Conservation (phyloP, 1,284 basidiomycete genomes). For the Grifola frondosa region DNA sequence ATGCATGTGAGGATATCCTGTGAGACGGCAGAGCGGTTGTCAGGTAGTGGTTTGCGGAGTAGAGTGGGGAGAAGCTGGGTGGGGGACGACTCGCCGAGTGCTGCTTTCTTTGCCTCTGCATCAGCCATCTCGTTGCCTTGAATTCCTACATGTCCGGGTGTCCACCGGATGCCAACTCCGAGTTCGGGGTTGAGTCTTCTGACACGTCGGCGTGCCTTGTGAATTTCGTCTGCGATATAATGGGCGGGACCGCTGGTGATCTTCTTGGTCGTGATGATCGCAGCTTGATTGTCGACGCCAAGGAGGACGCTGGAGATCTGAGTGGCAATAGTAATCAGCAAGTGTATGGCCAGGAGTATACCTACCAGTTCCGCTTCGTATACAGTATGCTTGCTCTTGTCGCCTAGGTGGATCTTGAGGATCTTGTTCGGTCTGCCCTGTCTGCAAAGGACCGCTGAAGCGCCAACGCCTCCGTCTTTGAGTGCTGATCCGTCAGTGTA, state of each 20-base stretch:
- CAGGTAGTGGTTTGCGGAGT: slow-evolving; percentile 13
- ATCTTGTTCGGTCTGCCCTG: background rate
- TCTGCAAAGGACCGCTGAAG: background rate
- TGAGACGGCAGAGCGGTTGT: too few species aligned
- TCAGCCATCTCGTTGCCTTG: slow-evolving; percentile 8
- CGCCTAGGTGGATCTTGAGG: background rate
- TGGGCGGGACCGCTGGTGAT: too few species aligned
- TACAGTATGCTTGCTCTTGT: background rate
- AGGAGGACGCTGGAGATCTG: too few species aligned
- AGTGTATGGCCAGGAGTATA: background rate
- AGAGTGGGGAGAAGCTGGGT: background rate
- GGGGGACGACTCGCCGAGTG: background rate
- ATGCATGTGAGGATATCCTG: too few species aligned
- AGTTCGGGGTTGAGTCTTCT: too few species aligned
- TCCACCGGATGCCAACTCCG: slow-evolving; percentile 3
- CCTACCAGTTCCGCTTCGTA: slow-evolving; percentile 3
- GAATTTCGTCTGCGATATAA: too few species aligned
- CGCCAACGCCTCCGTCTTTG: background rate
- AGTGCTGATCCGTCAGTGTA: slow-evolving; percentile 5
- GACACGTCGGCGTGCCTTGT: too few species aligned
- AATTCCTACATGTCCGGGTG: slow-evolving; percentile 3
- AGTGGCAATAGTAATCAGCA: too few species aligned
- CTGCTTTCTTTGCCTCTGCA: slow-evolving; percentile 5
- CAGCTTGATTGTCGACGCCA: too few species aligned
- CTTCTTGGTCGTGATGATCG: too few species aligned